phyloP scores from a whole-genome alignment of 495 filamentous ascomycete genomes.

The Usnea hakonensis region DNA sequence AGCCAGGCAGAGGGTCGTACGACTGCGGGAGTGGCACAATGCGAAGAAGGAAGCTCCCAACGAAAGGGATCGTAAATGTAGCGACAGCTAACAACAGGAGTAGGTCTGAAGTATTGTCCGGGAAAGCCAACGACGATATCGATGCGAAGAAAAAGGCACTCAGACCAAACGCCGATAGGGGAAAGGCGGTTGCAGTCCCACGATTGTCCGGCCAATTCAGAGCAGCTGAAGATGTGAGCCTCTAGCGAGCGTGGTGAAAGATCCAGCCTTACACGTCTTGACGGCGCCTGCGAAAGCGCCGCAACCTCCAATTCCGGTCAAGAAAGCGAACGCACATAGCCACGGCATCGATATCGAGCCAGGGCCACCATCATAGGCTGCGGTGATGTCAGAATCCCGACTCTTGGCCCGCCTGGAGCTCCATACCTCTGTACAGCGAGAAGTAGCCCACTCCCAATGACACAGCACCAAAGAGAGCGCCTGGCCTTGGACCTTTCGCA shows the following conservation, averaged over 20 bases:
- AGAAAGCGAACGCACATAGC: conserved; percentile 72
- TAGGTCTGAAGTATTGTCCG: conserved; percentile 72
- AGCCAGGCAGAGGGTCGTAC: conserved; percentile 59
- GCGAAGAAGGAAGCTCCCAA: conserved; percentile 73
- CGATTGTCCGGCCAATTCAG: conserved; percentile 88
- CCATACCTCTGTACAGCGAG: conserved; percentile 58
- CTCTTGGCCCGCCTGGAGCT: neutral
- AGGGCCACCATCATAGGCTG: conserved; percentile 43
- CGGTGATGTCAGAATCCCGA: neutral
- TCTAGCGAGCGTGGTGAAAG: neutral
- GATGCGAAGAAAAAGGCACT: conserved; percentile 94
- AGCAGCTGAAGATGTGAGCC: conserved; percentile 48
- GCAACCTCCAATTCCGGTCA: conserved; percentile 83
- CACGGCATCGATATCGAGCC: conserved; percentile 57
- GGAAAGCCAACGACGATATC: conserved; percentile 68
- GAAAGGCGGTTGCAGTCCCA: conserved; percentile 90
- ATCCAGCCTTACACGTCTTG: conserved; percentile 53
- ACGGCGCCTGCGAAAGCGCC: conserved; percentile 78
- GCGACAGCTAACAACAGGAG: conserved; percentile 71
- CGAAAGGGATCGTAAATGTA: conserved; percentile 66
- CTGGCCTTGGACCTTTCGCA: conserved; percentile 66
- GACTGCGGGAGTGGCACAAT: conserved; percentile 55
- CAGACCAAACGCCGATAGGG: conserved; percentile 83
- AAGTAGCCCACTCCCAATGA: conserved; percentile 71
- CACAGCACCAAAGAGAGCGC: conserved; percentile 65